Conservation (phyloP, 2,329 filamentous ascomycete species). For the Penicillium janthinellum region DNA sequence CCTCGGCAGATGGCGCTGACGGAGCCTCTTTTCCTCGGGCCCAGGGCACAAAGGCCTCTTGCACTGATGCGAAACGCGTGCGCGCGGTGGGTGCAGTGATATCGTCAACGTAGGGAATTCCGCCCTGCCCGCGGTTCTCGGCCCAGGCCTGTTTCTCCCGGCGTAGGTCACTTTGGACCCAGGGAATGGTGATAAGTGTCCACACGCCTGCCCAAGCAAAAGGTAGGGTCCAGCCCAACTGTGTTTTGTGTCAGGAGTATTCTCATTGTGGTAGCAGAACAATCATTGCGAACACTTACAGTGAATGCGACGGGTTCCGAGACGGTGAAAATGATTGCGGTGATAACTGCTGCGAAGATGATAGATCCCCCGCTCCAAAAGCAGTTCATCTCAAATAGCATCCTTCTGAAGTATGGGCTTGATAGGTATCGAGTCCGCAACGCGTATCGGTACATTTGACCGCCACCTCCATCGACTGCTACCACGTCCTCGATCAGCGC, state of each 20-base stretch:
- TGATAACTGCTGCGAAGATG: constrained; percentile 49
- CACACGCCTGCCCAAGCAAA: constrained; percentile 48
- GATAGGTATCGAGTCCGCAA: constrained; percentile 56
- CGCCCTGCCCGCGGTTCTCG: constrained; percentile 36
- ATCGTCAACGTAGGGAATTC: constrained; percentile 42
- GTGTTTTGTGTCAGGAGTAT: constrained; percentile 12
- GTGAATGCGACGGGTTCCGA: constrained; percentile 52
- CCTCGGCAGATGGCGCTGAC: constrained; percentile 26
- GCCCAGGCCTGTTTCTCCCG: constrained; percentile 49
- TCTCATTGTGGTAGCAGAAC: neutral
- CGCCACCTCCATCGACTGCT: constrained; percentile 66
- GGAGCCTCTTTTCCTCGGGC: constrained; percentile 31
- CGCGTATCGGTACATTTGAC: constrained; percentile 55
- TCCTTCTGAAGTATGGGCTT: constrained; percentile 56
- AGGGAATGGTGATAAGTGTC: constrained; percentile 49
- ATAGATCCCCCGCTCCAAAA: constrained; percentile 59
- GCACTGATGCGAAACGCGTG: constrained; percentile 42
- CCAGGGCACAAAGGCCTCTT: constrained; percentile 35
- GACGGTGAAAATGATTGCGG: constrained; percentile 54
- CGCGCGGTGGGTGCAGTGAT: constrained; percentile 38
- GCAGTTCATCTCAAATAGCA: constrained; percentile 58
- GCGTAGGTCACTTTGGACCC: constrained; percentile 49
- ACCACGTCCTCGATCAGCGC: constrained; percentile 69
- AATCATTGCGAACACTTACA: constrained; percentile 28
- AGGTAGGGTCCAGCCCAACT: constrained; percentile 48